Conservation (phyloP, 768 basidiomycete genomes). For the Pulveroboletus sp. region DNA sequence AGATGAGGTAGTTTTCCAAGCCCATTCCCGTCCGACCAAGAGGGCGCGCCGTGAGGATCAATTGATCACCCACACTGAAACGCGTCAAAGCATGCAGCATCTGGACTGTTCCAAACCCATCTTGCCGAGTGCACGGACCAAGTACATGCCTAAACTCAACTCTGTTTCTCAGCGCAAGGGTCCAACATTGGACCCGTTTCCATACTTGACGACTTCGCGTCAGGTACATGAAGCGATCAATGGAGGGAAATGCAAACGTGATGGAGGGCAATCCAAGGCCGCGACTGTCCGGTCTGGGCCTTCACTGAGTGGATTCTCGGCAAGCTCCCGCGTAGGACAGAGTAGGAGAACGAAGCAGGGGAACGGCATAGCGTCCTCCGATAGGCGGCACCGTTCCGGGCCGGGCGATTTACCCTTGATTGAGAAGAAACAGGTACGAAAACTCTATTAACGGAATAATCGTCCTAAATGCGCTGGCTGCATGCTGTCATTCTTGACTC, state of each 20-base stretch:
- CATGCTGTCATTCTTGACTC: constrained; percentile 8
- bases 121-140: constrained; percentile 28
- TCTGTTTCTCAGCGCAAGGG: constrained; percentile 12
- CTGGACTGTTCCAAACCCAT: constrained; percentile 5
- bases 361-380: background rate
- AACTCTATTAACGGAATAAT: constrained; percentile 20
- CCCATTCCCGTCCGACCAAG: background rate
- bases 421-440: constrained; percentile 32
- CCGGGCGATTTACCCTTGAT: constrained; percentile 22
- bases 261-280: constrained; percentile 2
- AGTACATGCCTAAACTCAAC: constrained; percentile 24
- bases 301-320: constrained; percentile 3
- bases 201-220: constrained; percentile 17
- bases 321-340: constrained; percentile 1
- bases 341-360: background rate
- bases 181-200: constrained; percentile 15
- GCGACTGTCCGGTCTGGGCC: background rate
- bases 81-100: constrained; percentile 1
- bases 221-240: constrained; percentile 8
- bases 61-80: constrained; percentile 2
- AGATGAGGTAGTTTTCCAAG: constrained; percentile 12
- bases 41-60: constrained; percentile 7
- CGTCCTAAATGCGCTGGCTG: constrained; percentile 25
- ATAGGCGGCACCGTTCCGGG: constrained; percentile 11
- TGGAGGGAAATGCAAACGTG: constrained; percentile 13